These are phyloP conservation scores for Elsinoe necatrix DNA, from an alignment of 2,329 filamentous ascomycete genomes.

Conservation along the genomic window DNA sequence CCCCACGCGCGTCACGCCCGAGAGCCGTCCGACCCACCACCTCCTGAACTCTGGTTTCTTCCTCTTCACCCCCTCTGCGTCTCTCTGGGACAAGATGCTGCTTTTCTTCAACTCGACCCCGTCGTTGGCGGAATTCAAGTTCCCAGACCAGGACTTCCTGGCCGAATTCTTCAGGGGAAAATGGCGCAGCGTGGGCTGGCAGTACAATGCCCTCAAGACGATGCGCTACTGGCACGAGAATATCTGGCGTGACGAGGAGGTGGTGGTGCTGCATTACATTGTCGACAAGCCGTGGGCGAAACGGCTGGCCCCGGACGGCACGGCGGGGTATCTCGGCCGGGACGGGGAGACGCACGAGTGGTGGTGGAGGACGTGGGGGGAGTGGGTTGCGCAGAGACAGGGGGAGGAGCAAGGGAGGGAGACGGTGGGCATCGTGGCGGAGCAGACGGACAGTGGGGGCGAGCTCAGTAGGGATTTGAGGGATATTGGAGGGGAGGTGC, in stretches of 20 bases:
- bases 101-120: constrained; percentile 34
- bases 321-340: constrained; percentile 41
- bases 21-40: constrained; percentile 33
- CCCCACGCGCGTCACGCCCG: constrained; percentile 29
- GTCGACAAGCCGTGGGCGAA: constrained; percentile 49
- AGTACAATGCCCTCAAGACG: constrained; percentile 47
- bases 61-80: constrained; percentile 38
- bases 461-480: constrained; percentile 24
- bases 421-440: constrained; percentile 20
- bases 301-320: constrained; percentile 34
- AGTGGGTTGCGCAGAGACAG: constrained; percentile 30
- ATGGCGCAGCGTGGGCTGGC: constrained; percentile 42
- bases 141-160: constrained; percentile 48
- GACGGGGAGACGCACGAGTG: constrained; percentile 46
- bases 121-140: constrained; percentile 38
- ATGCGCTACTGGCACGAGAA: constrained; percentile 45
- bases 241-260: constrained; percentile 43
- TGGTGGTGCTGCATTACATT: constrained; percentile 46
- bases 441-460: constrained; percentile 20
- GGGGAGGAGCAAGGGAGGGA: constrained; percentile 33
- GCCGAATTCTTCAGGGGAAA: constrained; percentile 39
- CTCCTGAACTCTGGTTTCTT: constrained; percentile 47
- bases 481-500: constrained; percentile 25
- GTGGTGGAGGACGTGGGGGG: constrained; percentile 44
- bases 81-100: constrained; percentile 35